Base-by-base conservation (phyloP, 192 early-diverging fungal species). In the Rhizophlyctis rosea region DNA sequence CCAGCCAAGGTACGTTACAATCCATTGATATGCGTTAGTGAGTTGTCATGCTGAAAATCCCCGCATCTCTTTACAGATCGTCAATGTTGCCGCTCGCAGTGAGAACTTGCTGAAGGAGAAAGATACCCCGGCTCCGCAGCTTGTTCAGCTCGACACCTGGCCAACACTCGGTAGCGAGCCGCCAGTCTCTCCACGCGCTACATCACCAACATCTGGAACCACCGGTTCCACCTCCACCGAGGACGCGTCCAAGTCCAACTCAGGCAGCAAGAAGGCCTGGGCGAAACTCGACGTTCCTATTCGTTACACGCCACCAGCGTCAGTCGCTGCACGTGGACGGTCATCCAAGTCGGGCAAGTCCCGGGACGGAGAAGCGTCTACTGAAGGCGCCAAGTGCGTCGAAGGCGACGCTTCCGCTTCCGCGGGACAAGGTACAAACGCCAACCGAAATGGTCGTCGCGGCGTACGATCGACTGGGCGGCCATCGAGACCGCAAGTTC, bases 271-370 rank as follows among this genome's bases (percentile, higher is more conserved):
- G 54, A 76, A 72, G 56, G 69, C 67, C 24, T 77, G 76, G 76
- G 65, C 76, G 0, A 77, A 77, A 50, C 35, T 77, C 49, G 76
- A 73, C 36, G 68, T 77, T 25, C 59, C 72, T 11, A 77, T 77
- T 44, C 57, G 70, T 28, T 76, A 70, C 54, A 49, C 66, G 3
- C 75, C 69, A 4, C 74, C 67, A 16, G 0, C 58, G 14, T 56
- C 73, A 24, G 50, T 34, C 33, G 70, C 58, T 16, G 23, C 50
- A 18, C 65, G 65, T 27, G 13, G 18, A 25, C 47, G 16, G 36
- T 36, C 32, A 29, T 61, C 64, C 14, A 47, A 9, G 39, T n/a
- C 9, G 9, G n/a, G 39, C 39, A 47, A 13, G 39, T 47, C 39
- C n/a, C 9, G 39, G 39, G 9, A 47, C 39, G 39, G 39, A 47